Evolutionary conservation across 768 basidiomycete species (phyloP).

Genomic region (Mycena alexandri): DNA sequence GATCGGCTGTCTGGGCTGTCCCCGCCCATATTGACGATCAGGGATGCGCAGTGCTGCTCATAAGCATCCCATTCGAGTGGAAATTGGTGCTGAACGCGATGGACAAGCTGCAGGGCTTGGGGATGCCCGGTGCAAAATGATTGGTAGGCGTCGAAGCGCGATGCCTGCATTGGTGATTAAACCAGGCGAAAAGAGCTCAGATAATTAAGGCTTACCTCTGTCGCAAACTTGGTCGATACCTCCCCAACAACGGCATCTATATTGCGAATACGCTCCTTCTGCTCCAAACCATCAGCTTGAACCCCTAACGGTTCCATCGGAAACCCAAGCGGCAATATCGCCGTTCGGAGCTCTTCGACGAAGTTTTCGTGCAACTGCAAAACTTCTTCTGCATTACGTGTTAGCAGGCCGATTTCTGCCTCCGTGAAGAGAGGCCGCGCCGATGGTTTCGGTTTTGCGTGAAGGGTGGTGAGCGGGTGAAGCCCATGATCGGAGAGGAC

Average conservation of each 20-base stretch:
- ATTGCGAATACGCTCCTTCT: conserved; percentile 44
- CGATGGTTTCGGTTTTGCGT: conserved; percentile 45
- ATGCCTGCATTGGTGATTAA: conserved; percentile 61
- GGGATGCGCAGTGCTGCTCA: conserved; percentile 79
- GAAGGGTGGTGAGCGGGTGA: conserved; percentile 35
- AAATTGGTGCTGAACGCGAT: conserved; percentile 72
- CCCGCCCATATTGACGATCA: conserved; percentile 57
- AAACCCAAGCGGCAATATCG: conserved; percentile 66
- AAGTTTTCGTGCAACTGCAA: conserved; percentile 78
- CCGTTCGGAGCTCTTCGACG: conserved; percentile 63
- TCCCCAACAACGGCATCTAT: conserved; percentile 61
- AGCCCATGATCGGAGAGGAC: conserved; percentile 42
- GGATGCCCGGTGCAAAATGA: conserved; percentile 89
- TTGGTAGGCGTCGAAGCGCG: conserved; percentile 84
- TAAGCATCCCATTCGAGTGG: conserved; percentile 86
- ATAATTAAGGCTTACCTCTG: conserved; percentile 57
- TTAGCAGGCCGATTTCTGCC: conserved; percentile 68
- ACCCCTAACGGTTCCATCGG: conserved; percentile 46
- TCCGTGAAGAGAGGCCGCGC: conserved; percentile 68
- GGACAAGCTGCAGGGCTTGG: conserved; percentile 82
- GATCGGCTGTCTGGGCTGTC: conserved; percentile 39
- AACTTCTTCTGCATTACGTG: conserved; percentile 77
- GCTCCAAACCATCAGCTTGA: conserved; percentile 27
- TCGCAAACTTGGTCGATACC: conserved; percentile 69
- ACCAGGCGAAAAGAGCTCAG: conserved; percentile 10